Evolutionary conservation across 2,329 filamentous ascomycete species (phyloP), one percentile per base, ranked within the genome.

Genomic region (Helotiales sp.): DNA sequence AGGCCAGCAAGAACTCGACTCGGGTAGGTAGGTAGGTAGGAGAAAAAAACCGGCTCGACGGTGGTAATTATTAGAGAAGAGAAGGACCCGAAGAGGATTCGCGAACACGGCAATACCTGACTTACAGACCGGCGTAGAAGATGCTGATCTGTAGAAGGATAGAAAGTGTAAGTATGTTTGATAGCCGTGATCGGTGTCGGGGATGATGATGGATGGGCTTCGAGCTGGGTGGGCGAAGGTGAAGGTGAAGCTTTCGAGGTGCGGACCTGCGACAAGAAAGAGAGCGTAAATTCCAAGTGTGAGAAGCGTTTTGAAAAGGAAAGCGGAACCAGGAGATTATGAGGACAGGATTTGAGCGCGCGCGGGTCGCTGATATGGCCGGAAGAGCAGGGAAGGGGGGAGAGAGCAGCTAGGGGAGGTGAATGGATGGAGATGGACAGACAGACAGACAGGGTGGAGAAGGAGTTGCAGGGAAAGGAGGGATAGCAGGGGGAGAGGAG

Each of bases 1-100:
- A 76, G 75, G 68, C 74, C 75, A 77, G 75, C 75, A 73, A 72
- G 74, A 76, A 74, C 72, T 74, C 72, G 71, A 76, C 75, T 75
- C 74, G 71, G 69, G 61, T 57, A 54, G 54, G 30, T 11, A 64
- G 57, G n/a, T n/a, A n/a, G n/a, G n/a, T n/a, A n/a, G n/a, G n/a
- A n/a, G n/a, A n/a, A 63, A 63, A 68, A 71, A 66, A 71, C 71
- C 69, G 71, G 63, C 70, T 70, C 61, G 62, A 64, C 62, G 68
- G 66, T 63, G 71, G 47, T 52, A 71, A 71, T 65, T 70, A 73
- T 69, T 72, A 71, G 61, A 65, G 69, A 70, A 69, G 54, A 63
- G 63, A 64, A 72, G 63, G 52, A 67, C 63, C 68, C 70, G 67
- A 65, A 63, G 47, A 54, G 24, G 30, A 24, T n/a, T 45, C 37